These are phyloP conservation scores for Cyclotella kingstonii DNA, from an alignment of 108 stramenopile species.

Conservation along the genomic window DNA sequence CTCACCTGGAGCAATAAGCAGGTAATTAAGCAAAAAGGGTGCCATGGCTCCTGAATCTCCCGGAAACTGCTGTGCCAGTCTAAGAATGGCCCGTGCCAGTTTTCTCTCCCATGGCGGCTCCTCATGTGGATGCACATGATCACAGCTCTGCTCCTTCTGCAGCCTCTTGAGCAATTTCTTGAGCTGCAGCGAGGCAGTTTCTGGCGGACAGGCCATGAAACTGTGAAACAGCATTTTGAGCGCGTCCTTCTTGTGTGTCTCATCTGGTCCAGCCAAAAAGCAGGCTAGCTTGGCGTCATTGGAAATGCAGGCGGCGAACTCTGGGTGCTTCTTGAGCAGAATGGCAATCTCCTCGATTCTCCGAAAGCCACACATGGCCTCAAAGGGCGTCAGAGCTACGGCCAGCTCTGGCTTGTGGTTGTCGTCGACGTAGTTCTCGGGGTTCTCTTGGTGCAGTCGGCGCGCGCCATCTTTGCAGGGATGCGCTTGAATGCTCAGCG, in stretches of 20 bases:
- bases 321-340: slow-evolving; percentile 80
- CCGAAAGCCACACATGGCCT: slow-evolving; percentile 97
- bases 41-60: slow-evolving; percentile 89
- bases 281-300: slow-evolving; percentile 72
- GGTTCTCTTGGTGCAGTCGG: slow-evolving; percentile 74
- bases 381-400: slow-evolving; percentile 93
- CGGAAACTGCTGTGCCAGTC: slow-evolving; percentile 85
- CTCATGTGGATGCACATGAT: slow-evolving; percentile 36
- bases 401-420: slow-evolving; percentile 99
- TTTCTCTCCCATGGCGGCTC: slow-evolving; percentile 64
- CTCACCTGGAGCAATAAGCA: slow-evolving; percentile 80
- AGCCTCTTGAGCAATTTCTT: slow-evolving; percentile 63
- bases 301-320: slow-evolving; percentile 82
- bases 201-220: slow-evolving; percentile 76
- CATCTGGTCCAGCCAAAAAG: slow-evolving; percentile 48
- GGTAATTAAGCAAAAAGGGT: slow-evolving; percentile 85
- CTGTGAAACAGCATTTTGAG: slow-evolving; percentile 72
- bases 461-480: slow-evolving; percentile 86
- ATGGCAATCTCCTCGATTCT: slow-evolving; percentile 76
- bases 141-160: slow-evolving; percentile 58
- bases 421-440: slow-evolving; percentile 88
- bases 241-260: slow-evolving; percentile 48
- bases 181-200: slow-evolving; percentile 49
- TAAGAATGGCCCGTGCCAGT: slow-evolving; percentile 67
- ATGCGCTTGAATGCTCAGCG: slow-evolving; percentile 89